Percentiles rank a stretch among this genome's conserved stretches.
Evolutionary conservation across 805 yeast genomes (phyloP).

Genomic region (Alloascoidea africana): DNA sequence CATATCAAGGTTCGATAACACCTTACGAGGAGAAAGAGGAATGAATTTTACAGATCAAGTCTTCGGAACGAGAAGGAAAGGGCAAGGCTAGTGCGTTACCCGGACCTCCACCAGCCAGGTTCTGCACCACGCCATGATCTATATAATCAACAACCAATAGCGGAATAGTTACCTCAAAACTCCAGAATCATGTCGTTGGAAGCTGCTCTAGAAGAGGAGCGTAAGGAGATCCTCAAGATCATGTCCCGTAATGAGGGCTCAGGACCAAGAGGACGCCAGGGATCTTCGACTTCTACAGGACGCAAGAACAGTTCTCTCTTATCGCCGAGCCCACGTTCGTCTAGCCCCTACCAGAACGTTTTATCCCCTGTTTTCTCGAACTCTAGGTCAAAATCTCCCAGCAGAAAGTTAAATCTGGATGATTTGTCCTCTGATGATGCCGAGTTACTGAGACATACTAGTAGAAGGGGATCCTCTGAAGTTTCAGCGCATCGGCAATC

Average conservation of each 20-base stretch:
- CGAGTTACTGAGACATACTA: background rate
- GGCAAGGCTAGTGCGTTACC: too few species aligned
- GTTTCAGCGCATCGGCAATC: slow-evolving; percentile 4
- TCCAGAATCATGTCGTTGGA: slow-evolving; percentile 10
- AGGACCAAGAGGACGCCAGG: background rate
- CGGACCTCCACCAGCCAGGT: too few species aligned
- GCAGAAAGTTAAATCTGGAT: background rate
- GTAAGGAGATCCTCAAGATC: slow-evolving; percentile 3
- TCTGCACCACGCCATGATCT: too few species aligned
- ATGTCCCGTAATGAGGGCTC: background rate
- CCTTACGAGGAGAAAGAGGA: too few species aligned
- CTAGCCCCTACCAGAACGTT: background rate
- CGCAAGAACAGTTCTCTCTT: slow-evolving; percentile 2
- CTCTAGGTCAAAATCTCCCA: background rate
- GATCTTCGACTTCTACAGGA: background rate
- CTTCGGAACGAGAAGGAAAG: too few species aligned
- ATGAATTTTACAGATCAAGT: too few species aligned
- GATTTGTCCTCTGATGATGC: background rate
- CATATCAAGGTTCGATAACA: too few species aligned
- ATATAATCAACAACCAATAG: too few species aligned
- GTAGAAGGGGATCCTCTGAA: slow-evolving; percentile 6
- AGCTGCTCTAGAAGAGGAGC: slow-evolving; percentile 13
- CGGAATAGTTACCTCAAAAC: too few species aligned
- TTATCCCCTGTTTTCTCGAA: background rate
- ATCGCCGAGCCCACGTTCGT: background rate